These are phyloP conservation scores for Aspergillus kassunensis DNA, from an alignment of 495 filamentous ascomycete genomes.

Conservation along the genomic window DNA sequence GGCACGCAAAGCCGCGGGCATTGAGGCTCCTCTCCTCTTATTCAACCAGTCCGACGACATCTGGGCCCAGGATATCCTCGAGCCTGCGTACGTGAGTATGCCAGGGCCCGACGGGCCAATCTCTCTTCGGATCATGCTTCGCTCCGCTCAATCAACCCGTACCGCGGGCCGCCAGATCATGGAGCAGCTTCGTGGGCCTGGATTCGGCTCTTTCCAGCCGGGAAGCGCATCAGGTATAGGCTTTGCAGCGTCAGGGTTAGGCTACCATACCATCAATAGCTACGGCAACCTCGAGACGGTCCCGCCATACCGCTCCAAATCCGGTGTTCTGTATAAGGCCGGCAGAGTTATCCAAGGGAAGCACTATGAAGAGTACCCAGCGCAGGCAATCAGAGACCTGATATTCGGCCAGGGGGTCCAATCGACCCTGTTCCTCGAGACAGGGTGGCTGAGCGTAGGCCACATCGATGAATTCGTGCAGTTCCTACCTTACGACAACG, in stretches of 20 bases:
- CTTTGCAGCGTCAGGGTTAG: conserved; percentile 1
- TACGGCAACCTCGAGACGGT: conserved; percentile 8
- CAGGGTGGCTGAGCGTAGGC: conserved; percentile 3
- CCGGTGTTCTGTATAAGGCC: conserved; percentile 1
- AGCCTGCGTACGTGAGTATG: conserved; percentile 10
- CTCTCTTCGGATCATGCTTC: conserved; percentile 4
- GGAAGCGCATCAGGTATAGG: not conserved
- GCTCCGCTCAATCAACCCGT: conserved; percentile 3
- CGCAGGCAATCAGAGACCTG: not conserved
- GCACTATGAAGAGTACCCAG: not conserved
- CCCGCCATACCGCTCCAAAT: conserved; percentile 5
- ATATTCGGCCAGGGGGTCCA: conserved; percentile 5
- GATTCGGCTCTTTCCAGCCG: not conserved
- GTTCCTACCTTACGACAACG: conserved; percentile 9
- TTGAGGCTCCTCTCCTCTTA: not conserved
- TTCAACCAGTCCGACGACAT: conserved; percentile 1
- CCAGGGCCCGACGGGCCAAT: conserved; percentile 8
- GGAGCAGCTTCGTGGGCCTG: conserved; percentile 3
- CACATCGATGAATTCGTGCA: conserved; percentile 13
- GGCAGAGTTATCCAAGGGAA: conserved; percentile 6
- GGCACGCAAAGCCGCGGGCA: not conserved
- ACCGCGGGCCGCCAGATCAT: conserved; percentile 4
- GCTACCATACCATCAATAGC: conserved; percentile 2
- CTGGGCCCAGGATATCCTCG: conserved; percentile 12
- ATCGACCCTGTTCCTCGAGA: conserved; percentile 4